A percentile compares a stretch with the other conserved stretches of the same genome.
Conservation (phyloP, 768 basidiomycete genomes). For the Kondoa malvinella region DNA sequence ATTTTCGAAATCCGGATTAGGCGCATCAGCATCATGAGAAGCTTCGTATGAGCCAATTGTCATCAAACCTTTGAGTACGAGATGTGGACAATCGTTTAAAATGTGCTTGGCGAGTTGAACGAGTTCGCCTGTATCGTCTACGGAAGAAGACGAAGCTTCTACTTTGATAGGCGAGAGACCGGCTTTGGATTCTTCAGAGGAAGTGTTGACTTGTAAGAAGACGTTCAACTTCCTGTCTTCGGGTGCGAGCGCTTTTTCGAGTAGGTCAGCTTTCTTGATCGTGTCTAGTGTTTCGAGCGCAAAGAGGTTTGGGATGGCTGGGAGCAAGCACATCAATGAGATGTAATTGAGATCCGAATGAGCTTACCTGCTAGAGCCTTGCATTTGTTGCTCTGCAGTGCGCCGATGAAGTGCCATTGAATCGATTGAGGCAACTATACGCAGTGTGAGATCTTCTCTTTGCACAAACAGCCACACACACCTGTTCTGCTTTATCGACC, state of each 20-base stretch:
- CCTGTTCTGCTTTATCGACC: conserved; percentile 17
- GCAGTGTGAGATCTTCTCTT: background rate
- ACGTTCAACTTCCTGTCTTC: conserved; percentile 50
- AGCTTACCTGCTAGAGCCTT: conserved; percentile 63
- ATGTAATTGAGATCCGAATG: conserved; percentile 7
- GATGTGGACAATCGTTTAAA: conserved; percentile 50
- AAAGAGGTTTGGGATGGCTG: conserved; percentile 76
- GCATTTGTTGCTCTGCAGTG: conserved; percentile 81
- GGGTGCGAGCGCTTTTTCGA: conserved; percentile 50
- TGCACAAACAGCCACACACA: conserved; percentile 5
- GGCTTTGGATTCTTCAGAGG: conserved; percentile 76
- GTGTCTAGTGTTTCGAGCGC: conserved; percentile 68
- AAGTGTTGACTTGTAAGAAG: conserved; percentile 87
- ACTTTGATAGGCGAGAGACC: conserved; percentile 49
- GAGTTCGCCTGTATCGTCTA: conserved; percentile 39
- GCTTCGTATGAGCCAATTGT: conserved; percentile 75
- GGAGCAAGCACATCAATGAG: background rate
- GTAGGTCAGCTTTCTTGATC: conserved; percentile 85
- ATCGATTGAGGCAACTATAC: conserved; percentile 67
- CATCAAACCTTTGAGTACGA: conserved; percentile 77
- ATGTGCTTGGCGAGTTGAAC: conserved; percentile 53
- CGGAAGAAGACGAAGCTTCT: conserved; percentile 18
- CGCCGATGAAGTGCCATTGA: conserved; percentile 93
- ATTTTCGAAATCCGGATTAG: conserved; percentile 57
- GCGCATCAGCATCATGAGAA: conserved; percentile 41